Evolutionary conservation across 805 yeast species (phyloP).

Genomic region (Wickerhamomyces alni): DNA sequence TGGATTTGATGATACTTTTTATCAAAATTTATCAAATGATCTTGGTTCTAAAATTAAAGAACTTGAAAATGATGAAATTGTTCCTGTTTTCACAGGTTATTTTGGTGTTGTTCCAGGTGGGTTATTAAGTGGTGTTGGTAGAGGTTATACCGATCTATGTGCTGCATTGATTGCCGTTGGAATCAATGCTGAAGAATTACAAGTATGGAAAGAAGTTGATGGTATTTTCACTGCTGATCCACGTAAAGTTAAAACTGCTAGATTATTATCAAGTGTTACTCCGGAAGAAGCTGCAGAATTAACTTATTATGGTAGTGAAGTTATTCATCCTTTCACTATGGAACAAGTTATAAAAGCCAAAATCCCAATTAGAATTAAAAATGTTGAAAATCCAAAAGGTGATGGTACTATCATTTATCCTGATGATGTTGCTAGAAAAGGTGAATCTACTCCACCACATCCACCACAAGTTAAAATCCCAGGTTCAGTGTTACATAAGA

Average conservation of each 20-base stretch:
- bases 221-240: conserved; percentile 99
- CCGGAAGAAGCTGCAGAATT: conserved; percentile 99
- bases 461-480: conserved; percentile 64
- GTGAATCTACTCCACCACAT: conserved; percentile 90
- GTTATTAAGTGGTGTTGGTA: conserved; percentile 83
- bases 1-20: conserved; percentile 65
- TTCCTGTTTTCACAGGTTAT: conserved; percentile 94
- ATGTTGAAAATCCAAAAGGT: conserved; percentile 91
- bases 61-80: conserved; percentile 35
- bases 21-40: conserved; percentile 45
- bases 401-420: conserved; percentile 93
- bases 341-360: conserved; percentile 95
- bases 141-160: conserved; percentile 97
- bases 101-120: conserved; percentile 98
- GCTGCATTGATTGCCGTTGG: conserved; percentile 97
- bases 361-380: conserved; percentile 94
- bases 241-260: conserved; percentile 85
- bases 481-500: conserved; percentile 34
- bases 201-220: conserved; percentile 98
- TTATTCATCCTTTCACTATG: conserved; percentile 98
- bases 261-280: conserved; percentile 79
- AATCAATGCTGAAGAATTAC: conserved; percentile 83
- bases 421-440: conserved; percentile 76
- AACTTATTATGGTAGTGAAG: conserved; percentile 96
- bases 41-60: conserved; percentile 45